Base-by-base conservation (phyloP, 1,139 yeast genomes). In the Blastobotrys elegans region DNA sequence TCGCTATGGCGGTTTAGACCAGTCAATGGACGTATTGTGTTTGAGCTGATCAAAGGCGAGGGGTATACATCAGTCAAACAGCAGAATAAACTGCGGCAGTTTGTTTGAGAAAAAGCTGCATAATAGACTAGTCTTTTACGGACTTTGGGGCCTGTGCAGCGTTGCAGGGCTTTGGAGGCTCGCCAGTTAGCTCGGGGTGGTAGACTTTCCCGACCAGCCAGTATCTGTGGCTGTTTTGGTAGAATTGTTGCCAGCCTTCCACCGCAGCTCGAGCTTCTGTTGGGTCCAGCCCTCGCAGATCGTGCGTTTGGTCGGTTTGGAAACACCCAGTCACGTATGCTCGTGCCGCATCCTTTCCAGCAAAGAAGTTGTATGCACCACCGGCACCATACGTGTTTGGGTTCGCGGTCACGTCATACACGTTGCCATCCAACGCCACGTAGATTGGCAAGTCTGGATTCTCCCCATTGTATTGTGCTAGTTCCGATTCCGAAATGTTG, bases 271-370 rank as follows among this genome's bases (percentile, higher is more conserved):
- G 47, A 0, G 66, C 68, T 34, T 61, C 63, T 1, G 60, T 66
- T 22, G 53, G 56, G 32, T 68, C 71, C 30, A 84, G 63, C 0
- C 85, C 94, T 26, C 95, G 66, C 38, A 85, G 63, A 61, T 86
- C 95, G 60, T 79, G 76, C 0, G 90, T 85, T 57, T 75, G 70
- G 16, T 70, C 73, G 18, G 75, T 73, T 38, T 67, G 63, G 55
- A 86, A 77, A 59, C 95, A 86, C 4, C 94, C 94, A 1, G 92
- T 86, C 3, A 80, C 83, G 57, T 78, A 82, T 22, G 88, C 88
- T 41, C 95, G 67, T 0, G 92, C 83, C 39, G 80, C 76, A 61
- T 87, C 95, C 42, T 67, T 69, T 0, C 95, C 95, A 21, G 81
- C 74, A 59, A 87, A 77, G 46, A 73, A 68, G 3, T 70, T 62